These are phyloP conservation scores for Pleurotus ostreatus DNA, from an alignment of 768 basidiomycete species.

Conservation along the genomic window DNA sequence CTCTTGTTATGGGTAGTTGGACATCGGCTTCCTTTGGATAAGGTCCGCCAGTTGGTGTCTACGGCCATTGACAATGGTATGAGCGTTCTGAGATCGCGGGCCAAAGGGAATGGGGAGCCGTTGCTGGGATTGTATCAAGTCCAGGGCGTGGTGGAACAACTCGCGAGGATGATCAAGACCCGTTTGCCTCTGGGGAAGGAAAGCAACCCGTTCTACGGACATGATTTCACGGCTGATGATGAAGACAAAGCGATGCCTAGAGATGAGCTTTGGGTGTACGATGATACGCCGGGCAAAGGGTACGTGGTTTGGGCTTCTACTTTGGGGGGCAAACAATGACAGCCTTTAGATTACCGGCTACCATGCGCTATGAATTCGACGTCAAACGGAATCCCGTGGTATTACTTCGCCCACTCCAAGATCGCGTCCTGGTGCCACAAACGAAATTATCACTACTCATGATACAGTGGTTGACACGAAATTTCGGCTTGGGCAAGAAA, in stretches of 20 bases:
- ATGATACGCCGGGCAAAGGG: conserved; percentile 3
- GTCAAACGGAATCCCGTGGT: conserved; percentile 14
- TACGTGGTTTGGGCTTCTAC: neutral
- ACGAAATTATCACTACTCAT: conserved; percentile 16
- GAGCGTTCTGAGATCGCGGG: conserved; percentile 1
- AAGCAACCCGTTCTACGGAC: conserved; percentile 17
- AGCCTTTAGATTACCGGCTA: conserved; percentile 7
- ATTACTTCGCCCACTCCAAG: conserved; percentile 9
- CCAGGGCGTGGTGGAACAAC: conserved; percentile 10
- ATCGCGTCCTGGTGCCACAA: conserved; percentile 16
- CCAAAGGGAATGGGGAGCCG: conserved; percentile 5
- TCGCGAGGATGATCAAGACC: conserved; percentile 17
- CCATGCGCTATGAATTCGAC: conserved; percentile 16
- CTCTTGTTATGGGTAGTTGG: conserved; percentile 19
- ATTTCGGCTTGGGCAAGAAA: conserved; percentile 19
- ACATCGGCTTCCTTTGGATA: conserved; percentile 16
- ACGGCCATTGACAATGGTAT: conserved; percentile 15
- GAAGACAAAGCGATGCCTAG: conserved; percentile 17
- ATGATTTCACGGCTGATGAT: conserved; percentile 13
- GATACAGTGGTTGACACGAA: conserved; percentile 17
- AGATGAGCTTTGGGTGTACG: conserved; percentile 16
- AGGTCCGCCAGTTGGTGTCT: conserved; percentile 13
- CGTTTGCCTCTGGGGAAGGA: conserved; percentile 13
- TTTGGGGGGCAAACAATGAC: neutral
- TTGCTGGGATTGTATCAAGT: conserved; percentile 11